Base-by-base conservation (phyloP, 305 asterid species). In the Fraxinus floribunda region DNA sequence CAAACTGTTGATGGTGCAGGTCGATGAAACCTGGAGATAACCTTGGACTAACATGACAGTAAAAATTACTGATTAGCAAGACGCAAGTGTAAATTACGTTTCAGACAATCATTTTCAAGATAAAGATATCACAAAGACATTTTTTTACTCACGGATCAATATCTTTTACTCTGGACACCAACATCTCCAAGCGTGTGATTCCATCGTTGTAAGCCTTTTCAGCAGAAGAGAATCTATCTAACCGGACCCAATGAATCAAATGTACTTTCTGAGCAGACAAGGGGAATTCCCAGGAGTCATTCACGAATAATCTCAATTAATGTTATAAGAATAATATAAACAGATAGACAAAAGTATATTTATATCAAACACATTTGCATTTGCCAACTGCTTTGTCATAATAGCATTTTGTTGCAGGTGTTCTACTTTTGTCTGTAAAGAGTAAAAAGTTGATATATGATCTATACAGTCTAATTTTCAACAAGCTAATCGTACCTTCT, bases 161-260 rank as follows among this genome's bases (percentile, higher is more conserved):
- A 78, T 87, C 90, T 30, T 91, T 95, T 36, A 95, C 93, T 84
- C 86, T 92, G 10, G 97, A 89, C 82, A 91, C 84, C 36, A 95
- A 81, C 6, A 75, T 79, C 60, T 94, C 90, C 91, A 94, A 85
- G 83, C 87, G 88, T 76, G 88, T 85, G 85, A 89, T 87, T 79
- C 99, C 99, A 76, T 90, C 97, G 32, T 57, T 80, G 80, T 92
- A 95, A 77, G 97, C 99, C 87, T 87, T 85, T 79, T 91, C 88
- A 83, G 88, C 88, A 78, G 97, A 90, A 72, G 91, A 73, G 79
- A 85, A 90, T 60, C 82, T 86, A 86, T 94, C 97, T 76, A 95
- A 75, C 84, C 88, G 86, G 89, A 95, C 97, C 99, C 99, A 95
- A 83, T 95, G 99, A 81, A 95, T 92, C 83, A 89, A 88, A 81